Conservation (phyloP, 805 yeast genomes). For the Saccharomycopsis schoenii region DNA sequence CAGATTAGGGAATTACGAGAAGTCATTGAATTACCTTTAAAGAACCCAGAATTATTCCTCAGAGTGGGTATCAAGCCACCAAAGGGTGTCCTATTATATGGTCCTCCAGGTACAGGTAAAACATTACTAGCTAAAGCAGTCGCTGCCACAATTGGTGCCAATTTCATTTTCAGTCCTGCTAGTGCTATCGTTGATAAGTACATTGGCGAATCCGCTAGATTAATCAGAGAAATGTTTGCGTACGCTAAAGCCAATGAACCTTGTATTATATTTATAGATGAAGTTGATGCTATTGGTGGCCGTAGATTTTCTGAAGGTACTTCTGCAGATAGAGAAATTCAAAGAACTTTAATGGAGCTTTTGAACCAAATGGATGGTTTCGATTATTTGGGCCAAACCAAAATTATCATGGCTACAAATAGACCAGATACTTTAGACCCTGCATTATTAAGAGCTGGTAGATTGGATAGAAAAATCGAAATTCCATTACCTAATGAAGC, state of each 20-base stretch:
- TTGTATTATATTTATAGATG: constrained; percentile 97
- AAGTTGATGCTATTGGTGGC: constrained; percentile 98
- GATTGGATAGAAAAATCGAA: constrained; percentile 93
- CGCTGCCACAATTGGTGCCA: constrained; percentile 97
- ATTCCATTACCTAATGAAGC: constrained; percentile 93
- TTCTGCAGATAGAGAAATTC: constrained; percentile 96
- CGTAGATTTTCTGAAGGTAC: constrained; percentile 97
- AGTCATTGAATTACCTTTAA: constrained; percentile 92
- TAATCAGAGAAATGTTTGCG: constrained; percentile 95
- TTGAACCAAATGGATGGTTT: constrained; percentile 98
- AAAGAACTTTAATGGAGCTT: constrained; percentile 94
- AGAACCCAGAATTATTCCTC: constrained; percentile 90
- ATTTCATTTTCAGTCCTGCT: constrained; percentile 96
- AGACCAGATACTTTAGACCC: constrained; percentile 98
- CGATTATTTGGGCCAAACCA: constrained; percentile 92
- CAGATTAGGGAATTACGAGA: constrained; percentile 95
- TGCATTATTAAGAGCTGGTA: constrained; percentile 92
- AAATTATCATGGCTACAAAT: constrained; percentile 98
- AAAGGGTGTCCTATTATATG: constrained; percentile 90
- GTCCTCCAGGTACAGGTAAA: constrained; percentile 99
- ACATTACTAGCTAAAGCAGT: constrained; percentile 97
- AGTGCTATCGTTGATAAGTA: constrained; percentile 96
- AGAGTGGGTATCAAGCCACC: constrained; percentile 99
- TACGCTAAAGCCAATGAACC: constrained; percentile 98
- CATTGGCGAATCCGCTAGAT: constrained; percentile 94